Evolutionary conservation across 2,329 filamentous ascomycete species (phyloP).

Genomic region (Lasiodiplodia gonubiensis): DNA sequence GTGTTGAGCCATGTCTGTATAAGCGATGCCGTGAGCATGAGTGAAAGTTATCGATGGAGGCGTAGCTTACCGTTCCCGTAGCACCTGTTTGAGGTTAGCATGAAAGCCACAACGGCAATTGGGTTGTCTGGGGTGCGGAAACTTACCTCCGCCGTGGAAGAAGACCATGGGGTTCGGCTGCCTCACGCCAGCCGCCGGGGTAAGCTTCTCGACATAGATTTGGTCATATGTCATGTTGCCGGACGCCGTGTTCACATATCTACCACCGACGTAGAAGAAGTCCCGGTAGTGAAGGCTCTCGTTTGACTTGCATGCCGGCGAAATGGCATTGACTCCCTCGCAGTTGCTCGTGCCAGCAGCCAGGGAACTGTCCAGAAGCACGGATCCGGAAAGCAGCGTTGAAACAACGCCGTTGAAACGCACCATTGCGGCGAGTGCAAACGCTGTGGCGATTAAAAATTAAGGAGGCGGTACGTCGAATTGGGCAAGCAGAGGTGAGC

Average conservation of each 20-base stretch:
- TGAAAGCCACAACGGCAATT: not conserved
- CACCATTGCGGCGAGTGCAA: not conserved
- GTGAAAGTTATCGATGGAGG: not conserved
- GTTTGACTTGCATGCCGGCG: slow-evolving; percentile 33
- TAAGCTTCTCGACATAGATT: slow-evolving; percentile 61
- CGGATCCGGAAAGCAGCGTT: slow-evolving; percentile 13
- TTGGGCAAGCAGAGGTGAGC: slow-evolving; percentile 2
- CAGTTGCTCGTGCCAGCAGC: not conserved
- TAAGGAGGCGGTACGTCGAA: not conserved
- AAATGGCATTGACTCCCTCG: slow-evolving; percentile 23
- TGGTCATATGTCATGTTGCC: slow-evolving; percentile 45
- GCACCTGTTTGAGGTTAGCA: slow-evolving; percentile 20
- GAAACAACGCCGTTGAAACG: not conserved
- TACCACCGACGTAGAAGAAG: slow-evolving; percentile 38
- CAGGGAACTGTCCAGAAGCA: not conserved
- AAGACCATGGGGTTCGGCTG: slow-evolving; percentile 36
- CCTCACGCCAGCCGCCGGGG: slow-evolving; percentile 39
- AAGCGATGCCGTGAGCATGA: not conserved
- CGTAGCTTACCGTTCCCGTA: slow-evolving; percentile 21
- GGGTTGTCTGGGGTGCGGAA: not conserved
- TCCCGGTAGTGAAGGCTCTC: slow-evolving; percentile 36
- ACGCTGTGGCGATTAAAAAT: not conserved
- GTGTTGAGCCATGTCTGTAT: slow-evolving; percentile 55
- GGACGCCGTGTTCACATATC: slow-evolving; percentile 35
- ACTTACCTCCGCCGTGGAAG: slow-evolving; percentile 33